Conservation (phyloP, 345 rosid species). For the Eucalyptus pauciflora region DNA sequence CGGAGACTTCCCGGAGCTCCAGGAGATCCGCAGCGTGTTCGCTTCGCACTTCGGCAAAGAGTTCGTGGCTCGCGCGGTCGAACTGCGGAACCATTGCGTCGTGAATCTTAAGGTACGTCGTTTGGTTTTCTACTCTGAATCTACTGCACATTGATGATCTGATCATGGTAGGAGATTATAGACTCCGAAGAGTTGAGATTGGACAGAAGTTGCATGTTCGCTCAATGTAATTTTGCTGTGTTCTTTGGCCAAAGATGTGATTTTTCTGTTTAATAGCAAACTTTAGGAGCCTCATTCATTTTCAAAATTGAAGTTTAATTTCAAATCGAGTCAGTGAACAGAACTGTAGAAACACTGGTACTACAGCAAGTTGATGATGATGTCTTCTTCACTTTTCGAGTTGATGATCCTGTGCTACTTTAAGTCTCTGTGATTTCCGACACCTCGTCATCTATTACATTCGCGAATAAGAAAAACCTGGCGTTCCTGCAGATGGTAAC, state of each 20-base stretch:
- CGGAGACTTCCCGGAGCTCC: slow-evolving; percentile 94
- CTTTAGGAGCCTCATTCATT: background rate
- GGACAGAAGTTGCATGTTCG: background rate
- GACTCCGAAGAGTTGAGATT: background rate
- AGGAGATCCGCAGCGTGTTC: slow-evolving; percentile 57
- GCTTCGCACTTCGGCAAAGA: slow-evolving; percentile 70
- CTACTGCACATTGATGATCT: background rate
- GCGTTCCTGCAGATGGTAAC: slow-evolving; percentile 27
- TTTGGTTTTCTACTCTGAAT: background rate
- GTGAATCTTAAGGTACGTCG: slow-evolving; percentile 43
- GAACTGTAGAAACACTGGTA: background rate
- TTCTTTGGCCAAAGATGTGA: background rate
- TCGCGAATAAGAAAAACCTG: background rate
- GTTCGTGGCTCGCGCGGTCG: slow-evolving; percentile 59
- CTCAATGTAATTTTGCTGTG: background rate
- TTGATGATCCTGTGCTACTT: background rate
- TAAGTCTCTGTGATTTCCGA: background rate
- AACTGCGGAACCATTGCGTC: slow-evolving; percentile 68
- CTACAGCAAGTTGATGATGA: background rate
- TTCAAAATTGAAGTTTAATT: background rate
- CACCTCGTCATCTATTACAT: background rate
- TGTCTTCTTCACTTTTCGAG: background rate
- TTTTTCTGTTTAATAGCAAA: background rate
- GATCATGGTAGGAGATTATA: background rate
- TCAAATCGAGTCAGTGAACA: background rate